Base-by-base conservation (phyloP, 352 stramenopile species). In the Globisporangium heterothallicum region DNA sequence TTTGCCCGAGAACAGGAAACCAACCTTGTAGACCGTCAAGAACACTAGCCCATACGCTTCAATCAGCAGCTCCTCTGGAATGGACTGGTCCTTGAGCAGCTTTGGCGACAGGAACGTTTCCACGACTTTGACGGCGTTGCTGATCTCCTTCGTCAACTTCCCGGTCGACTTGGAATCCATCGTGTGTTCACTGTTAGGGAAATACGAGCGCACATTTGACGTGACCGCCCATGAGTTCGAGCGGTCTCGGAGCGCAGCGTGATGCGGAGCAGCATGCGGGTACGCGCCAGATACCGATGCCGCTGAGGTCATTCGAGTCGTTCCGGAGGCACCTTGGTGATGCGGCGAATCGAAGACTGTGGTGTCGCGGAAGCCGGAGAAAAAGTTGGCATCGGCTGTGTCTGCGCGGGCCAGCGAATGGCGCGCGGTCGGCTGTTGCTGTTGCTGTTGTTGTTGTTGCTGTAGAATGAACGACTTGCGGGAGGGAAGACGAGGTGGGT, bases 1-100 rank as follows among this genome's bases (percentile, higher is more conserved):
- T 53, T 91, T 91, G 45, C 77, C 80, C 24, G 80, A 87, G 52
- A 91, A 83, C 18, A 91, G 52, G 43, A 91, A 88, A 35, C 80
- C 80, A 32, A 84, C 61, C 45, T 91, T 91, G 68, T 91, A 91
- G 38, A 91, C 80, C 19, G 80, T 91, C 30, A 91, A 57, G 59
- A 91, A 91, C 46, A 88, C 73, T 6, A 91, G 58, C 25, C 80
- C 80, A 50, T 88, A 77, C 1, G 80, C 80, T 66, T 91, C 80
- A 3, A 82, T 59, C 36, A 91, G 58, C 40, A 91, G 66, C 42
- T 91, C 77, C 43, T 72, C 65, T 21, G 80, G 80, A 52, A 91
- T 91, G n/a, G 80, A 88, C 63, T 88, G 80, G 56, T 91, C 80
- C 55, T 88, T 84, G 14, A 91, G 64, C 48, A 91, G 43, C 49